Conservation (phyloP, 192 early-diverging fungal genomes). For the Linnemannia exigua region DNA sequence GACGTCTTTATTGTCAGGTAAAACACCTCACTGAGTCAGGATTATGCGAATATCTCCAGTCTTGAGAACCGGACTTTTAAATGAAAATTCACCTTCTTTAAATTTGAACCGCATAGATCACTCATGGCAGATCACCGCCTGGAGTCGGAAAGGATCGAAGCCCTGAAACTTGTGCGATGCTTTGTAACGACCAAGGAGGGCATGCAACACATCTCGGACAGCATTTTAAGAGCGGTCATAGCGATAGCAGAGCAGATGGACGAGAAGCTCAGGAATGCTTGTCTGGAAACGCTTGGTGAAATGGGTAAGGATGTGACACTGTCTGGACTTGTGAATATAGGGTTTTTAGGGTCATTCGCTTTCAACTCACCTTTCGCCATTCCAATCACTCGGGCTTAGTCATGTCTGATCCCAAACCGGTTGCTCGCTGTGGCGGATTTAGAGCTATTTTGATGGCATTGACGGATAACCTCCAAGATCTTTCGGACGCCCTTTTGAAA, state of each 20-base stretch:
- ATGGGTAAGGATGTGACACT: slow-evolving; percentile 62
- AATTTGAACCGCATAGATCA: slow-evolving; percentile 52
- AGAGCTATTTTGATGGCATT: slow-evolving; percentile 76
- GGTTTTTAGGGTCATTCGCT: no score
- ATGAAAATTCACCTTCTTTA: neutral
- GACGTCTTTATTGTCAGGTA: slow-evolving; percentile 86
- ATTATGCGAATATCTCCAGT: neutral
- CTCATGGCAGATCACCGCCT: slow-evolving; percentile 68
- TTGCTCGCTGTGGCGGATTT: slow-evolving; percentile 76
- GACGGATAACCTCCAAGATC: slow-evolving; percentile 71
- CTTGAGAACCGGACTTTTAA: neutral
- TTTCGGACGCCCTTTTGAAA: slow-evolving; percentile 71
- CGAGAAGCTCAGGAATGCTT: slow-evolving; percentile 79
- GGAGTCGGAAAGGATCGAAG: slow-evolving; percentile 85
- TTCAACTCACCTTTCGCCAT: no score
- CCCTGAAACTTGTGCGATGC: slow-evolving; percentile 77
- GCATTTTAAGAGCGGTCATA: slow-evolving; percentile 78
- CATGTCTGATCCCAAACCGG: slow-evolving; percentile 69
- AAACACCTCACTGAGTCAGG: neutral
- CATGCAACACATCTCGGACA: slow-evolving; percentile 69
- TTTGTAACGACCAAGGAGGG: slow-evolving; percentile 79
- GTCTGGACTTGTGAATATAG: no score
- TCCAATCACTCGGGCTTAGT: slow-evolving; percentile 48
- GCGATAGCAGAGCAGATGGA: slow-evolving; percentile 85
- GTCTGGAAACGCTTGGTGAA: slow-evolving; percentile 85